These are phyloP conservation scores for Sphaerostilbella broomeana DNA, from an alignment of 2,329 filamentous ascomycete genomes.

Conservation along the genomic window DNA sequence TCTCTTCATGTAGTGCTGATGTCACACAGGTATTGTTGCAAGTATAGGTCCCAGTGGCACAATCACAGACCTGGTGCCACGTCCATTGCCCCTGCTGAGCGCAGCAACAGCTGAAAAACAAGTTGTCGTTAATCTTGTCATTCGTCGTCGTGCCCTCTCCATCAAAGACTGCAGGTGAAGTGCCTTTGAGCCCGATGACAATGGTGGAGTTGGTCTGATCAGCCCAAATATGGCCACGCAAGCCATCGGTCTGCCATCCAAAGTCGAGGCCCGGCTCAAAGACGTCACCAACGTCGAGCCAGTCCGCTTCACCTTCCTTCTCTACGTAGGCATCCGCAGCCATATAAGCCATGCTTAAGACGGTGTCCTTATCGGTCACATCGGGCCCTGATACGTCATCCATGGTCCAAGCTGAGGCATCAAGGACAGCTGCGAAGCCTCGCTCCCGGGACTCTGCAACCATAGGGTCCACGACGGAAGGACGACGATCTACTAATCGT, in stretches of 20 bases:
- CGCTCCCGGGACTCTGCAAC: slow-evolving; percentile 64
- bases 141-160: slow-evolving; percentile 96
- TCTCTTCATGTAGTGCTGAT: slow-evolving; percentile 68
- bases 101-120: slow-evolving; percentile 97
- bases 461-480: slow-evolving; percentile 69
- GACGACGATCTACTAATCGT: slow-evolving; percentile 70
- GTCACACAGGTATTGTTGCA: slow-evolving; percentile 90
- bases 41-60: slow-evolving; percentile 76
- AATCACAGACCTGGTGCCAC: slow-evolving; percentile 91
- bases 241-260: slow-evolving; percentile 83
- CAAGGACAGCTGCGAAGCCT: slow-evolving; percentile 61
- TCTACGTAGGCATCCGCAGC: slow-evolving; percentile 83
- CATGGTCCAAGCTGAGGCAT: slow-evolving; percentile 71
- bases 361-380: slow-evolving; percentile 74
- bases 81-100: slow-evolving; percentile 85
- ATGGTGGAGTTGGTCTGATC: slow-evolving; percentile 81
- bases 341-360: slow-evolving; percentile 81
- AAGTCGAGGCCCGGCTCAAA: slow-evolving; percentile 88
- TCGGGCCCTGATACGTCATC: slow-evolving; percentile 76
- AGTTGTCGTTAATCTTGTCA: slow-evolving; percentile 95
- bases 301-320: slow-evolving; percentile 64
- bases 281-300: slow-evolving; percentile 70
- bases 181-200: slow-evolving; percentile 89
- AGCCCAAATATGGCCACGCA: slow-evolving; percentile 87
- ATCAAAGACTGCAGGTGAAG: slow-evolving; percentile 83